phyloP scores from a whole-genome alignment of 2,329 filamentous ascomycete genomes.

The Neofusicoccum umdonicola region DNA sequence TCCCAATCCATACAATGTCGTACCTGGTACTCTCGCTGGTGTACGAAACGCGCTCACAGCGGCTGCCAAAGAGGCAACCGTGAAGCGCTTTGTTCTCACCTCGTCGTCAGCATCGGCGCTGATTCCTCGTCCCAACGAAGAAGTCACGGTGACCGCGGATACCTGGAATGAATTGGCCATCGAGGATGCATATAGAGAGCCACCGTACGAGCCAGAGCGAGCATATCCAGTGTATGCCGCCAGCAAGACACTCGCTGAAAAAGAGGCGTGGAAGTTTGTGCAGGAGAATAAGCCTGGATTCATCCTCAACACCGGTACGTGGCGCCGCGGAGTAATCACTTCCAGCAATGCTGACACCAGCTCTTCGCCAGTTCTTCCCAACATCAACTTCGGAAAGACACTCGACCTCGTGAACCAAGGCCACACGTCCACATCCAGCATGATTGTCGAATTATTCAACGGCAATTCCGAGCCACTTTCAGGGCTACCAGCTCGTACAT shows the following conservation, averaged over 20 bases:
- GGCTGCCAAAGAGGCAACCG: slow-evolving; percentile 37
- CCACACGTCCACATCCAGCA: slow-evolving; percentile 18
- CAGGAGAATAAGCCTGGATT: slow-evolving; percentile 41
- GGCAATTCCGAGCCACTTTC: slow-evolving; percentile 3
- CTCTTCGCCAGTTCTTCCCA: background rate
- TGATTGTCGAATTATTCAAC: slow-evolving; percentile 18
- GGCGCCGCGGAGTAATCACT: too few relatives aligned
- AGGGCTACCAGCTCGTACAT: background rate
- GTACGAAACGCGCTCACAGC: slow-evolving; percentile 41
- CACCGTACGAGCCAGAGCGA: slow-evolving; percentile 23
- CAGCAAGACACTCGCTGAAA: slow-evolving; percentile 44
- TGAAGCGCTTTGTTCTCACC: slow-evolving; percentile 47
- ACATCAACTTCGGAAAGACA: slow-evolving; percentile 19
- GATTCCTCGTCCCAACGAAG: slow-evolving; percentile 25
- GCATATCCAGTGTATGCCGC: slow-evolving; percentile 38
- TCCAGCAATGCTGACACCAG: slow-evolving; percentile 9
- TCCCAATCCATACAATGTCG: slow-evolving; percentile 40
- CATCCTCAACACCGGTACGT: slow-evolving; percentile 33
- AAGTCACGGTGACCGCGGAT: slow-evolving; percentile 27
- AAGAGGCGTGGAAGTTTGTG: slow-evolving; percentile 43
- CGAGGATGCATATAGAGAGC: slow-evolving; percentile 29
- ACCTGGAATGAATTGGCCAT: slow-evolving; percentile 35
- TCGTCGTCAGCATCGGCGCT: slow-evolving; percentile 41
- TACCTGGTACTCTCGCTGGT: slow-evolving; percentile 39
- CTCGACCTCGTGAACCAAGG: slow-evolving; percentile 20